These are phyloP conservation scores for Xylaria sp. DNA, from an alignment of 2,329 filamentous ascomycete genomes.

Conservation along the genomic window DNA sequence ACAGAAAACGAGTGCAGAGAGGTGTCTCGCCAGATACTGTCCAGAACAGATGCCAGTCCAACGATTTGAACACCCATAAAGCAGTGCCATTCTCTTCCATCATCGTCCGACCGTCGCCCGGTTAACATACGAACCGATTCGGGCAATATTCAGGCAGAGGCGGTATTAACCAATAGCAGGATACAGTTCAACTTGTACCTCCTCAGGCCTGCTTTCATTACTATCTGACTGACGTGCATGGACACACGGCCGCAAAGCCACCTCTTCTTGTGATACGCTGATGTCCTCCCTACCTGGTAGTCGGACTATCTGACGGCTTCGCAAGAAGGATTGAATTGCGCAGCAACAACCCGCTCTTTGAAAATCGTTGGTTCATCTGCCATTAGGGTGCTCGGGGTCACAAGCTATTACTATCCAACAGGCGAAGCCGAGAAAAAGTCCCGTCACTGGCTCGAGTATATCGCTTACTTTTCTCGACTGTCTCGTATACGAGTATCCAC, in stretches of 20 bases:
- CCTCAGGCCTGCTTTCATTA: neutral
- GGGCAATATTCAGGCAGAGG: neutral
- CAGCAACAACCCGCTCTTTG: neutral
- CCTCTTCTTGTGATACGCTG: neutral
- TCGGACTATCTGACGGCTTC: neutral
- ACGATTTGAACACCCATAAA: neutral
- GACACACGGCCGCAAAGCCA: neutral
- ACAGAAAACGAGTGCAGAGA: neutral
- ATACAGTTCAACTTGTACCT: neutral
- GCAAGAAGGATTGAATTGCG: neutral
- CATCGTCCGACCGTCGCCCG: neutral
- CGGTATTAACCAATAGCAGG: neutral
- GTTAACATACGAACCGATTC: neutral
- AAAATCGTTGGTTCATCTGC: neutral
- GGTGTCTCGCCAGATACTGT: neutral
- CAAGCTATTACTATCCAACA: neutral
- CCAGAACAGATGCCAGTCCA: neutral
- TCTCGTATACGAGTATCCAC: conserved; percentile 10
- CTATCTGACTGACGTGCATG: neutral
- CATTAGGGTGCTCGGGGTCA: neutral
- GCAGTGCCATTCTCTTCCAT: too few species aligned
- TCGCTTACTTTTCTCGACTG: neutral
- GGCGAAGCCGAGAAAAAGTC: neutral
- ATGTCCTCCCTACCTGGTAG: neutral
- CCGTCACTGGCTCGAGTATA: neutral